phyloP scores from a whole-genome alignment of 495 filamentous ascomycete species.

The Penicillium dipodomyicola region DNA sequence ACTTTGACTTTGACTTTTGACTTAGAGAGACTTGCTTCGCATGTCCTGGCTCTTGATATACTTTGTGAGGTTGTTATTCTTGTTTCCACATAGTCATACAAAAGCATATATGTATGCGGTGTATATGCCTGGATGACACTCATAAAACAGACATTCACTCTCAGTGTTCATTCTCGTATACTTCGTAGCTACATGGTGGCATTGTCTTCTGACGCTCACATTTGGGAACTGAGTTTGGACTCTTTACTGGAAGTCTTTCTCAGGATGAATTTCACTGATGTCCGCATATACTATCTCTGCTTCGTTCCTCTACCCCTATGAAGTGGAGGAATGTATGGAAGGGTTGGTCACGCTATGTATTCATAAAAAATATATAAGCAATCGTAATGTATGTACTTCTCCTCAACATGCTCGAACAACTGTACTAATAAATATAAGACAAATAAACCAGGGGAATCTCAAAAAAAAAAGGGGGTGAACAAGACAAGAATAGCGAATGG shows the following conservation, averaged over 20 bases:
- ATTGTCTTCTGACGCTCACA: background rate
- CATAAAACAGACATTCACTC: background rate
- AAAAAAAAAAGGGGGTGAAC: slow-evolving; percentile 16
- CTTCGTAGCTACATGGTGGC: background rate
- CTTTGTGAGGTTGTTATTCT: background rate
- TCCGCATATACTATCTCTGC: background rate
- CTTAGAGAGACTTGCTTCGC: background rate
- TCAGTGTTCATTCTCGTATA: background rate
- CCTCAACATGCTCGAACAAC: slow-evolving; percentile 22
- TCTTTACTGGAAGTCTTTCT: background rate
- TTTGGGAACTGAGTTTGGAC: background rate
- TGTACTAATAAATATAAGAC: slow-evolving; percentile 15
- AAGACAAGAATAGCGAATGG: slow-evolving; percentile 25
- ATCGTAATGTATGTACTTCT: slow-evolving; percentile 26
- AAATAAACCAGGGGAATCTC: slow-evolving; percentile 24
- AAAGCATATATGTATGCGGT: slow-evolving; percentile 1
- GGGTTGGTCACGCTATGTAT: background rate
- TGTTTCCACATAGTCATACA: background rate
- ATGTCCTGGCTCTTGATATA: background rate
- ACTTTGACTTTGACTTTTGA: background rate
- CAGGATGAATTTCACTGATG: background rate
- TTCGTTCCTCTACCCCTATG: background rate
- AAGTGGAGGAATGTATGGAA: background rate
- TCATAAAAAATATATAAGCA: slow-evolving; percentile 2
- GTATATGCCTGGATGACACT: background rate